These are phyloP conservation scores for Huiozyma sinensis DNA, from an alignment of 805 yeast genomes.

Conservation along the genomic window DNA sequence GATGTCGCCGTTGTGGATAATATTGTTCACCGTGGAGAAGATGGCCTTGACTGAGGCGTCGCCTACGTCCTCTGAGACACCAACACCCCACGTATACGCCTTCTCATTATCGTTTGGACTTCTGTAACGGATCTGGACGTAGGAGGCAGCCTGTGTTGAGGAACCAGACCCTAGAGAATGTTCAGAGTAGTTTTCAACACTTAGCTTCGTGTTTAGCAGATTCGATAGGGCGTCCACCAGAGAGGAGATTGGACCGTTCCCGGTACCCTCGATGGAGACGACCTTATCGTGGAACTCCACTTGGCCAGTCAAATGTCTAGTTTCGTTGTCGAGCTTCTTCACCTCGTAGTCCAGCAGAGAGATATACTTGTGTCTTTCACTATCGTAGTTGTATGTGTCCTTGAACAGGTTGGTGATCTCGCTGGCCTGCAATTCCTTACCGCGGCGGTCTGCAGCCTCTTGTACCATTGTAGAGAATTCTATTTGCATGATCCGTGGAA, in stretches of 20 bases:
- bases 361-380: slow-evolving; percentile 19
- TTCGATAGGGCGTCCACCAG: slow-evolving; percentile 50
- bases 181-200: slow-evolving; percentile 63
- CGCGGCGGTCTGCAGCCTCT: slow-evolving; percentile 53
- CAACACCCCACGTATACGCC: slow-evolving; percentile 70
- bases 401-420: slow-evolving; percentile 62
- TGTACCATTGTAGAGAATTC: slow-evolving; percentile 67
- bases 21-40: slow-evolving; percentile 48
- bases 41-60: slow-evolving; percentile 66
- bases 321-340: slow-evolving; percentile 23
- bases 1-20: slow-evolving; percentile 23
- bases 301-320: slow-evolving; percentile 33
- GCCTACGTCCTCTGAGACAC: slow-evolving; percentile 73
- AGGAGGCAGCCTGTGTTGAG: slow-evolving; percentile 66
- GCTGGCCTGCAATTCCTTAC: slow-evolving; percentile 54
- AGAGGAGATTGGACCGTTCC: slow-evolving; percentile 79
- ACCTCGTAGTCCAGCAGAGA: slow-evolving; percentile 40
- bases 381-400: slow-evolving; percentile 44
- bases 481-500: slow-evolving; percentile 73
- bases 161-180: slow-evolving; percentile 73
- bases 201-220: slow-evolving; percentile 39
- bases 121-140: slow-evolving; percentile 29
- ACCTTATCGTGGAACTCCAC: slow-evolving; percentile 37
- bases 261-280: slow-evolving; percentile 42
- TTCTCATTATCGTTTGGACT: slow-evolving; percentile 8